Evolutionary conservation across 352 stramenopile species (phyloP), one percentile per base, ranked within the genome.

Genomic region (Globisporangium orthogonon): DNA sequence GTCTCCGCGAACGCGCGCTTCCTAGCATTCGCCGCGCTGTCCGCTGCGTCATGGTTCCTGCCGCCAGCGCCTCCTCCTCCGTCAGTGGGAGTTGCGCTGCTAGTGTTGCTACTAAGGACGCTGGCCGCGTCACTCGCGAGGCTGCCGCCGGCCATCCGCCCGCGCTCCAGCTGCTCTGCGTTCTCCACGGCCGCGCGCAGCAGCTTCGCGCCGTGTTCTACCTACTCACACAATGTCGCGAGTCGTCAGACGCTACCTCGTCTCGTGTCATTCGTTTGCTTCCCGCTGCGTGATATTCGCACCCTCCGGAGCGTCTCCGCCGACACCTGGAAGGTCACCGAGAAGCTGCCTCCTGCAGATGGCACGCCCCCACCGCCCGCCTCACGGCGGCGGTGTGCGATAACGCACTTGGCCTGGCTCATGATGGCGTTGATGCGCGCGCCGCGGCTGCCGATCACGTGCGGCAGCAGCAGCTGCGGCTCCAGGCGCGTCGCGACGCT

Each of bases 371-470:
- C 14, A 37, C 44, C 29, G 14, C 44, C 18, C 50, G 14, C 50
- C 29, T 48, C 40, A 6, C 50, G 53, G 31, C 74, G 64, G 15
- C 63, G 70, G 56, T 86, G 69, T 18, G 63, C 62, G 31, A 90
- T 86, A 13, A 63, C 74, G 58, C 75, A 86, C 28, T 80, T 73
- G 18, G 76, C 69, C 46, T 74, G 71, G 35, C 67, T 66, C 75
- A 88, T 86, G 47, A 88, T 70, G 15, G 58, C 65, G n/a, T 85
- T 76, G 18, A 90, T 64, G 10, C 78, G 76, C n/a, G 63, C 63
- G 30, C 70, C 67, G 23, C 74, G 76, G 0, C 63, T 60, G 7
- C 80, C 76, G 28, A 86, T 70, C 40, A 89, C 66, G 17, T 85
- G 69, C 50, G 76, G 67, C 31, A 70, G 62, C 23, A 91, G 63